These are phyloP conservation scores for Syncephalastrum sp. DNA, from an alignment of 371 early-diverging fungal species.

Conservation along the genomic window DNA sequence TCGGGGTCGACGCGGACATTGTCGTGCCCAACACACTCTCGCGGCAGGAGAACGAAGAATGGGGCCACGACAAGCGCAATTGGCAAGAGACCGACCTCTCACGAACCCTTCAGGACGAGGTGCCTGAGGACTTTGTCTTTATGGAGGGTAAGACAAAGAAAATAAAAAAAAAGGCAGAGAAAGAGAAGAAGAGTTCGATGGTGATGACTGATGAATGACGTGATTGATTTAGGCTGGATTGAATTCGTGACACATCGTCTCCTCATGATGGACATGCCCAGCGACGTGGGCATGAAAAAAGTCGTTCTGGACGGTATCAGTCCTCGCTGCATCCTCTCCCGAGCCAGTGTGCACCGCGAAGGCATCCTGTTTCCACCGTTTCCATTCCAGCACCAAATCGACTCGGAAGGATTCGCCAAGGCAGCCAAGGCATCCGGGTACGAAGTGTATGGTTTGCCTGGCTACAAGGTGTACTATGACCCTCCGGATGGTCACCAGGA, in stretches of 20 bases:
- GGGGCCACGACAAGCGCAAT: conserved; percentile 50
- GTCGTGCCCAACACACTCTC: conserved; percentile 57
- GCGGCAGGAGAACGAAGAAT: conserved; percentile 5
- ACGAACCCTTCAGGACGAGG: conserved; percentile 30
- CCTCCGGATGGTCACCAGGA: not conserved
- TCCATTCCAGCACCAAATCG: conserved; percentile 61
- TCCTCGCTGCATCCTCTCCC: conserved; percentile 60
- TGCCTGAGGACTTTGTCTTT: conserved; percentile 28
- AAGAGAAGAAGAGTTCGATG: too few relatives aligned
- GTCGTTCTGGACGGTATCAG: conserved; percentile 67
- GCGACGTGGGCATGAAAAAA: conserved; percentile 14
- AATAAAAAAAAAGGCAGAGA: not conserved
- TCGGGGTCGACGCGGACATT: conserved; percentile 47
- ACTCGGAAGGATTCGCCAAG: conserved; percentile 74
- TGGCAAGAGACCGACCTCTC: conserved; percentile 56
- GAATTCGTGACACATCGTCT: conserved; percentile 35
- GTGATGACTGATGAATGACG: not conserved
- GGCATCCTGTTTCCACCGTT: conserved; percentile 64
- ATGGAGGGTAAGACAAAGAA: conserved; percentile 33
- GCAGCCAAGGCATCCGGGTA: conserved; percentile 63
- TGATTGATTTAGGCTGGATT: conserved; percentile 9
- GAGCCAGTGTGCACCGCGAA: conserved; percentile 63
- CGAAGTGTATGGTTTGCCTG: conserved; percentile 57
- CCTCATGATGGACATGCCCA: conserved; percentile 46
- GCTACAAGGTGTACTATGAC: conserved; percentile 38